Conservation (phyloP, 805 yeast genomes). For the Candida sanyiensis region DNA sequence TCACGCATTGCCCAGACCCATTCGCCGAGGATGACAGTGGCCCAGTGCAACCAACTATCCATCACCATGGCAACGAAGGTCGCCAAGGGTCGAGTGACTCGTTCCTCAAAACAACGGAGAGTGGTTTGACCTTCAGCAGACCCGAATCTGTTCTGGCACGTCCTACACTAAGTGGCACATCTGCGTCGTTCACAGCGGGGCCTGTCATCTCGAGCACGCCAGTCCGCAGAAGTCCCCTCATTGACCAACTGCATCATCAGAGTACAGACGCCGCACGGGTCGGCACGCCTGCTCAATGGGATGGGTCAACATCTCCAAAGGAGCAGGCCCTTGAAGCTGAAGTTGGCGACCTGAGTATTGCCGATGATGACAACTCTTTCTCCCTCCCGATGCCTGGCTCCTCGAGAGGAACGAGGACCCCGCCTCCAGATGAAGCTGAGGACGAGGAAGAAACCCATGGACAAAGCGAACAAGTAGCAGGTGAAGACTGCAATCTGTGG, state of each 20-base stretch:
- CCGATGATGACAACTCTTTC: conserved; percentile 42
- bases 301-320: neutral
- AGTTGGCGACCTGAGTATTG: neutral
- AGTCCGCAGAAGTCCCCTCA: conserved; percentile 6
- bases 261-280: neutral
- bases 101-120: conserved; percentile 3
- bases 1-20: conserved; percentile 63
- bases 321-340: neutral
- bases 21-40: conserved; percentile 31
- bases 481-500: conserved; percentile 4
- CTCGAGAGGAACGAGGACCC: conserved; percentile 9
- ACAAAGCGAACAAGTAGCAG: neutral
- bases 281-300: neutral
- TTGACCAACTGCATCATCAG: conserved; percentile 6
- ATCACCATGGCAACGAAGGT: conserved; percentile 6
- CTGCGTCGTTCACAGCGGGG: conserved; percentile 12
- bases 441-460: conserved; percentile 1
- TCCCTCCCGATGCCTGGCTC: conserved; percentile 40
- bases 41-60: conserved; percentile 9
- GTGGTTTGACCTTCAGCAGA: conserved; percentile 15
- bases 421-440: conserved; percentile 7
- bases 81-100: conserved; percentile 4
- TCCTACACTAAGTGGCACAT: conserved; percentile 16
- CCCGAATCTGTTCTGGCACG: conserved; percentile 7
- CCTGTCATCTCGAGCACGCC: conserved; percentile 20